Evolutionary conservation across 129 eudicot species (phyloP).

Genomic region (Flaveria brownii): DNA sequence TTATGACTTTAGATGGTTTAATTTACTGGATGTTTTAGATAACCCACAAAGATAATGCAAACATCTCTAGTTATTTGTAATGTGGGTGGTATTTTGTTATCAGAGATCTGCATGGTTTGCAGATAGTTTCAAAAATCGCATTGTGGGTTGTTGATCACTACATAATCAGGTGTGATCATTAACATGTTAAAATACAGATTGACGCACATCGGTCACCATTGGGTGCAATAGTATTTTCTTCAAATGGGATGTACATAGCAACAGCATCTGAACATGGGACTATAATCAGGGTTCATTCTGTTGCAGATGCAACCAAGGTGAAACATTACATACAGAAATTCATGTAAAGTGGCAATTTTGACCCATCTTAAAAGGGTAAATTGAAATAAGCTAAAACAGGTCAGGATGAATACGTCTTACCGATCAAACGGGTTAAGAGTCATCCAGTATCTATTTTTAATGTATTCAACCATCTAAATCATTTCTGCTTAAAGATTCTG

Average conservation of each 20-base stretch:
- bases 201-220: slow-evolving; percentile 84
- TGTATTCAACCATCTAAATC: not conserved
- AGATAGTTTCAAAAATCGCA: not conserved
- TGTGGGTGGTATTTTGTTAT: not conserved
- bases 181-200: slow-evolving; percentile 48
- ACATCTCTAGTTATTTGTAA: not conserved
- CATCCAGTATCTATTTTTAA: not conserved
- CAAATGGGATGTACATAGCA: slow-evolving; percentile 86
- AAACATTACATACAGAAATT: slow-evolving; percentile 9
- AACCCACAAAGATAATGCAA: not conserved
- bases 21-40: not conserved
- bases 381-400: not conserved
- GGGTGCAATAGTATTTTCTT: slow-evolving; percentile 78
- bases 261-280: slow-evolving; percentile 99
- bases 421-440: not conserved
- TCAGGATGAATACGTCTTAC: not conserved
- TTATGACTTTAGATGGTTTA: not conserved
- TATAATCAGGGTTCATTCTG: slow-evolving; percentile 81
- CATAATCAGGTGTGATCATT: slow-evolving; percentile 5
- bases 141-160: not conserved
- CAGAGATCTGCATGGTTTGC: no score
- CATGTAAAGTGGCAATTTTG: not conserved
- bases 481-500: not conserved
- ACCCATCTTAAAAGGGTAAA: slow-evolving; percentile 6
- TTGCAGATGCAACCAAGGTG: slow-evolving; percentile 91